A percentile compares a stretch with the other conserved stretches of the same genome.
Evolutionary conservation across 2,329 filamentous ascomycete genomes (phyloP).

Genomic region (Rhinocladiella similis): DNA sequence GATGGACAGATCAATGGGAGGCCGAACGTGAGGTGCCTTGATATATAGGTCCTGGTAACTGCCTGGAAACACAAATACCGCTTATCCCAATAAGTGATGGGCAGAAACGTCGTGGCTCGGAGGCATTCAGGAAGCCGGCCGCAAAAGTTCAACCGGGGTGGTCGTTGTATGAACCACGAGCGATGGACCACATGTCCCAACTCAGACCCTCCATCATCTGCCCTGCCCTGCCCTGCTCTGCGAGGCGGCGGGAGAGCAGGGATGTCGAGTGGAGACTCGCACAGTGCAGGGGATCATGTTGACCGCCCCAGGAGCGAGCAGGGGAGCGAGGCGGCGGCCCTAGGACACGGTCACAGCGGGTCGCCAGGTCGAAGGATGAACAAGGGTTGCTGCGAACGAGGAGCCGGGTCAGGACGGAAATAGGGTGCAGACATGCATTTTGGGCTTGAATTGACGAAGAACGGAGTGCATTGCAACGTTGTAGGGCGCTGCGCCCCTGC

Average conservation of each 20-base stretch:
- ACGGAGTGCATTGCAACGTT: conserved; percentile 15
- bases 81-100: conserved; percentile 14
- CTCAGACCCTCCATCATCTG: conserved; percentile 8
- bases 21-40: conserved; percentile 20
- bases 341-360: conserved; percentile 7
- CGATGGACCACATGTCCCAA: conserved; percentile 14
- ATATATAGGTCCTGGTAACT: conserved; percentile 19
- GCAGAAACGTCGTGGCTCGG: conserved; percentile 7
- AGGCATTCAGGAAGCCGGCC: conserved; percentile 5
- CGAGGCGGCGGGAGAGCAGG: conserved; percentile 13
- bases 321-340: conserved; percentile 9
- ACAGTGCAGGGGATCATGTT: conserved; percentile 9
- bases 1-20: conserved; percentile 19
- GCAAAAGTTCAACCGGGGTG: conserved; percentile 26
- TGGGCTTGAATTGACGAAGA: conserved; percentile 5
- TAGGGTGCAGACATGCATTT: conserved; percentile 19
- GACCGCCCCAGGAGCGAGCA: conserved; percentile 16
- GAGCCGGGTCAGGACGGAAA: conserved; percentile 16
- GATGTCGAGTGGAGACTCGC: conserved; percentile 2
- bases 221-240: conserved; percentile 7
- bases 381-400: conserved; percentile 14
- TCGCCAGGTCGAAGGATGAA: conserved; percentile 10
- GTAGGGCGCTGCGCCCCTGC: conserved; percentile 23
- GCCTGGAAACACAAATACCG: conserved; percentile 19
- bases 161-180: neutral